Conservation (phyloP, 495 filamentous ascomycete species). For the Aspergillus steynii region DNA sequence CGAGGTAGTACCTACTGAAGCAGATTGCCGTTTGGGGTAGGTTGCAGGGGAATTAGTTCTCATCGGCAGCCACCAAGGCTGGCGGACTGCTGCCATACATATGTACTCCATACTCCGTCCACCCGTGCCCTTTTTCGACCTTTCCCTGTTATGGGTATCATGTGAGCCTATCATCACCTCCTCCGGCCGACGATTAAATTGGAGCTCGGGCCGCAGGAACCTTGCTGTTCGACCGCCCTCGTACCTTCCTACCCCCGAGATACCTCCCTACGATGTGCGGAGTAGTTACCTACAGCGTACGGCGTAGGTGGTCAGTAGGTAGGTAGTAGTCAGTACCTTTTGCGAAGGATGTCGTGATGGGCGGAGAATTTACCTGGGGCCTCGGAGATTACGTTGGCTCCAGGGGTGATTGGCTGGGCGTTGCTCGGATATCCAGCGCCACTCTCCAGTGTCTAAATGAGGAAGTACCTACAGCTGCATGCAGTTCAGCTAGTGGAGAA, state of each 20-base stretch:
- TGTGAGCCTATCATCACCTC: background rate
- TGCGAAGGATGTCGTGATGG: background rate
- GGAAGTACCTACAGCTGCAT: background rate
- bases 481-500: background rate
- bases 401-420: slow-evolving; percentile 5
- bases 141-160: background rate
- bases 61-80: slow-evolving; percentile 26
- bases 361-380: slow-evolving; percentile 10
- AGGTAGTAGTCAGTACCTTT: too few relatives aligned
- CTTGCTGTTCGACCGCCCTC: background rate
- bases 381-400: slow-evolving; percentile 9
- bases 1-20: background rate
- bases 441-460: background rate
- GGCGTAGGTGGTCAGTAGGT: too few relatives aligned
- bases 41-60: slow-evolving; percentile 24
- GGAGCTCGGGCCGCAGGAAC: slow-evolving; percentile 22
- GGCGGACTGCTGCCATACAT: slow-evolving; percentile 7
- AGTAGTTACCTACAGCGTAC: slow-evolving; percentile 4
- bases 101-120: background rate
- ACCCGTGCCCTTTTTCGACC: too few relatives aligned
- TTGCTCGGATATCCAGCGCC: slow-evolving; percentile 1
- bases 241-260: background rate
- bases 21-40: slow-evolving; percentile 20
- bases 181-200: background rate
- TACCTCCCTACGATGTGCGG: background rate